Percentiles rank a stretch among this genome's conserved stretches.
Evolutionary conservation across 495 filamentous ascomycete species (phyloP).

Genomic region (Neurospora pannonica): DNA sequence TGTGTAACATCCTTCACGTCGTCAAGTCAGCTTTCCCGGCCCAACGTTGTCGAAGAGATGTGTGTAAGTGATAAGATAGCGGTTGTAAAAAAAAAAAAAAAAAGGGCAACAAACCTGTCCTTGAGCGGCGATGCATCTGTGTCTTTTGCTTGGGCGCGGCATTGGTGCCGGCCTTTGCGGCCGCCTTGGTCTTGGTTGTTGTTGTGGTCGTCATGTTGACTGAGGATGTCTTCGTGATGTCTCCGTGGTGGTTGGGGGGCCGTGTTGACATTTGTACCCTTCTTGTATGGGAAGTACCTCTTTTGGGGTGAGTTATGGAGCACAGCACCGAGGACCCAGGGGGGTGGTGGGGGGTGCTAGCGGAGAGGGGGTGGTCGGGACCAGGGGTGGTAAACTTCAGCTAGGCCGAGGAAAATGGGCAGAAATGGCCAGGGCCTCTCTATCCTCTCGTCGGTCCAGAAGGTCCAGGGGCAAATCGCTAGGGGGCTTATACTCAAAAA

Average conservation of each 20-base stretch:
- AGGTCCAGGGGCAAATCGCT: slow-evolving; percentile 15
- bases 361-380: slow-evolving; percentile 20
- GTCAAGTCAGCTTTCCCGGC: slow-evolving; percentile 18
- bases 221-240: slow-evolving; percentile 42
- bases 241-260: slow-evolving; percentile 45
- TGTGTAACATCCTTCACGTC: slow-evolving; percentile 78
- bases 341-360: slow-evolving; percentile 25
- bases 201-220: slow-evolving; percentile 33
- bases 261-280: slow-evolving; percentile 53
- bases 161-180: slow-evolving; percentile 41
- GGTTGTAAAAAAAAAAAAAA: slow-evolving; percentile 1
- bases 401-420: slow-evolving; percentile 39
- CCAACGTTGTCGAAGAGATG: neutral
- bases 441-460: slow-evolving; percentile 31
- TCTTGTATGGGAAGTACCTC: slow-evolving; percentile 31
- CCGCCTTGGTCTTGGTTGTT: slow-evolving; percentile 44
- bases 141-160: slow-evolving; percentile 51
- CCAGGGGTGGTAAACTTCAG: slow-evolving; percentile 21
- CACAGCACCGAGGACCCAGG: slow-evolving; percentile 7
- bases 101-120: slow-evolving; percentile 62
- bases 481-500: slow-evolving; percentile 9
- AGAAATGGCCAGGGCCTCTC: slow-evolving; percentile 35
- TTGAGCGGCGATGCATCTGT: slow-evolving; percentile 86
- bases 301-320: slow-evolving; percentile 21
- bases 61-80: slow-evolving; percentile 4